Evolutionary conservation across 768 basidiomycete genomes (phyloP).

Genomic region (Serendipita indica): DNA sequence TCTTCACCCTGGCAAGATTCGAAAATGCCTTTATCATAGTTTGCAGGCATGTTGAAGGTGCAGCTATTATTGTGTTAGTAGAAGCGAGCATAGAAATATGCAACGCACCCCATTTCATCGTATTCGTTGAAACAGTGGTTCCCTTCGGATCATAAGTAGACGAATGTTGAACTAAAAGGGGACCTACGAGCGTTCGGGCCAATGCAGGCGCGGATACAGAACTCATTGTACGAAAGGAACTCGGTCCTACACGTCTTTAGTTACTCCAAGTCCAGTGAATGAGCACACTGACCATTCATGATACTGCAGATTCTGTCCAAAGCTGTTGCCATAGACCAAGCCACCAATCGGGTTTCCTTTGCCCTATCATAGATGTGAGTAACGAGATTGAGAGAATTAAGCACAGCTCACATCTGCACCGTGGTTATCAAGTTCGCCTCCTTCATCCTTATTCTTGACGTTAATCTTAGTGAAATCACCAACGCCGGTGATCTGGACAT

Average conservation of each 20-base stretch:
- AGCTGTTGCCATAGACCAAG: conserved; percentile 25
- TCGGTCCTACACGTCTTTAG: conserved; percentile 31
- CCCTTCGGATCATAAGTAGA: too few species aligned
- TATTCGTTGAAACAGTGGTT: conserved; percentile 16
- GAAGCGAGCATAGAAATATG: neutral
- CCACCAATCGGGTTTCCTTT: conserved; percentile 23
- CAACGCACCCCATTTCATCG: conserved; percentile 24
- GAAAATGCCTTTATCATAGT: conserved; percentile 25
- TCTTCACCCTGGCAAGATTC: conserved; percentile 30
- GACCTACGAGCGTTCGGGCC: neutral
- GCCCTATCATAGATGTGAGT: conserved; percentile 2
- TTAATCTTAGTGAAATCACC: conserved; percentile 31
- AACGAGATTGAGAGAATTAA: neutral
- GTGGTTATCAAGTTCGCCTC: conserved; percentile 31
- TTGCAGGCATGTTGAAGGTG: conserved; percentile 18
- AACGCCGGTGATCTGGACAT: conserved; percentile 21
- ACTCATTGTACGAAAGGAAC: conserved; percentile 29
- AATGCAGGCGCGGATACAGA: conserved; percentile 27
- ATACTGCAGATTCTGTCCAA: neutral
- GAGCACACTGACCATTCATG: too few species aligned
- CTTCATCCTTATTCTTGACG: conserved; percentile 23
- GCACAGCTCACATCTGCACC: conserved; percentile 26
- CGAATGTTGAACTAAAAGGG: too few species aligned
- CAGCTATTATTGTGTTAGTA: neutral
- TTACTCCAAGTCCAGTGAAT: too few species aligned